Evolutionary conservation across 768 basidiomycete species (phyloP), one percentile per base, ranked within the genome.

Genomic region (Mycena galopus): DNA sequence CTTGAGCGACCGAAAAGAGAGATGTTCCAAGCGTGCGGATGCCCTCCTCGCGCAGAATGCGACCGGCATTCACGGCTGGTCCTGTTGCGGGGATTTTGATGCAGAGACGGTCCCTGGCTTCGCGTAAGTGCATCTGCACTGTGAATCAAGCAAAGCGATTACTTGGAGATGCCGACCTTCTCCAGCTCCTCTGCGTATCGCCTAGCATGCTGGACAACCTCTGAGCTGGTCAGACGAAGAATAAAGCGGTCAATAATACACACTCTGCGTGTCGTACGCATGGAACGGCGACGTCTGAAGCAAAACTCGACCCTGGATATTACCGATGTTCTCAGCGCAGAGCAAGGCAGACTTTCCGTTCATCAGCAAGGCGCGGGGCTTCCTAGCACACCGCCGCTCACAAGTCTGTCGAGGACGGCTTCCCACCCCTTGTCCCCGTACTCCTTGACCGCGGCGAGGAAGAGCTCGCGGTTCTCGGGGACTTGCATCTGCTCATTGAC

Each of bases 11-110:
- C 44, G 80, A 83, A 80, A 88, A 88, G 30, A 88, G 79, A 39
- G 82, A 82, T 2, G 87, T 88, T 33, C 82, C 86, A n/a, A 88
- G 82, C 3, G 86, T 87, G 29, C 83, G 77, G 65, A 87, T 86
- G 59, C 86, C 86, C 33, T 80, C 75, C 27, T 78, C 78, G 55
- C 82, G 80, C n/a, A 86, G 80, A 25, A 82, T 76, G 23, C 78
- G 77, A 67, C 85, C 84, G 4, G 87, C 87, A 50, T 83, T 75
- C 57, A 87, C 79, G 11, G 84, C 82, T 47, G 85, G 83, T 3
- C 83, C 83, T 0, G 86, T 87, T 29, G 83, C 79, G 50, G 86
- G 87, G 60, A 88, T 85, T 77, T 88, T 88, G 79, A 88, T 85
- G 72, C 85, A 86, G 56, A 86, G 83, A 23, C 85, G 79, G 30